Evolutionary conservation across 805 yeast genomes (phyloP).

Genomic region (Yamadazyma philogaea): DNA sequence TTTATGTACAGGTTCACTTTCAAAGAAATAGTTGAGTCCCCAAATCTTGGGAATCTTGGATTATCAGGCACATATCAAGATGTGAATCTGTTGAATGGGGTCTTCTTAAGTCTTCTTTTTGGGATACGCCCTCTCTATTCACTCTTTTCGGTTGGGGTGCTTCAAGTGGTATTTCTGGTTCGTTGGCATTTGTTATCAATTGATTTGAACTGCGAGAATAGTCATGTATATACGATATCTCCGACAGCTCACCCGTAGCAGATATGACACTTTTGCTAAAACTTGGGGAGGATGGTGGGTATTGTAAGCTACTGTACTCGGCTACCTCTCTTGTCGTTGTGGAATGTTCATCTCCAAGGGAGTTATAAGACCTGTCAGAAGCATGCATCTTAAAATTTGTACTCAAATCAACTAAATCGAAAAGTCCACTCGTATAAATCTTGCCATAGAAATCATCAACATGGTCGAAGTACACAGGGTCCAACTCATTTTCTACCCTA

Average conservation of each 20-base stretch:
- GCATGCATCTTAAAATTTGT: neutral
- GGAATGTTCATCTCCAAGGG: neutral
- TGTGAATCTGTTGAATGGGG: neutral
- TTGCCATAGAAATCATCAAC: neutral
- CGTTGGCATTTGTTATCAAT: neutral
- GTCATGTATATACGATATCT: neutral
- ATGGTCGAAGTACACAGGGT: slow-evolving; percentile 5
- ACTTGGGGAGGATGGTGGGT: slow-evolving; percentile 2
- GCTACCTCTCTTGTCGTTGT: neutral
- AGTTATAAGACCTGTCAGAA: neutral
- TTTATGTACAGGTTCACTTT: neutral
- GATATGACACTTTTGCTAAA: neutral
- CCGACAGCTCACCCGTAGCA: neutral
- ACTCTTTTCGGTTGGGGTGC: neutral
- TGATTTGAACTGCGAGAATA: slow-evolving; percentile 8
- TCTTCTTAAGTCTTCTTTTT: neutral
- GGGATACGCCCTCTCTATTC: neutral
- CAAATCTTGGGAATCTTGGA: slow-evolving; percentile 32
- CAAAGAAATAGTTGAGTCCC: slow-evolving; percentile 8
- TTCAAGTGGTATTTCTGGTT: neutral
- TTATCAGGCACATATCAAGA: slow-evolving; percentile 18
- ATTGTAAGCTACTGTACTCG: neutral
- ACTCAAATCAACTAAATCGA: neutral
- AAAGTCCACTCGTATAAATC: neutral
- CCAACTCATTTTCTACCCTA: neutral